Evolutionary conservation across 176 grass and related monocot genomes (phyloP).

Genomic region (Oryza longistaminata): DNA sequence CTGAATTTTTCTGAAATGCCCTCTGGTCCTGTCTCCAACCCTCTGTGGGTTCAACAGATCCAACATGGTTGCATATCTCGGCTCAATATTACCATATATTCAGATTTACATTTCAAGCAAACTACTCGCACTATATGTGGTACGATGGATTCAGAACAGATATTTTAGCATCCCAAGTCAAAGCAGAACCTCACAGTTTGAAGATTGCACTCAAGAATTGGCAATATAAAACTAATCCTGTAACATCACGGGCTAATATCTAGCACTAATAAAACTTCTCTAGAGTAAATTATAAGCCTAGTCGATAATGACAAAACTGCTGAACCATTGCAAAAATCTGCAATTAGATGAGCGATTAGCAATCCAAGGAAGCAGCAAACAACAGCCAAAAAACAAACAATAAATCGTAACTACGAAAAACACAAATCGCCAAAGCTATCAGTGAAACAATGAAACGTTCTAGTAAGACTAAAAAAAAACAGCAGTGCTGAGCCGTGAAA

Average conservation of each 20-base stretch:
- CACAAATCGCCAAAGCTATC: constrained; percentile 19
- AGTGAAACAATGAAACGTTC: constrained; percentile 17
- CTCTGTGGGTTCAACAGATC: not conserved
- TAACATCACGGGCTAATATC: constrained; percentile 17
- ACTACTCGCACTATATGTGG: not conserved
- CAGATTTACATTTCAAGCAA: constrained; percentile 15
- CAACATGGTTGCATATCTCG: constrained; percentile 23
- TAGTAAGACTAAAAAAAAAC: not conserved
- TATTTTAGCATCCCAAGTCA: constrained; percentile 28
- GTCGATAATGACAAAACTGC: constrained; percentile 44
- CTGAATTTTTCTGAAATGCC: constrained; percentile 9
- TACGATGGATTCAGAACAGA: not conserved
- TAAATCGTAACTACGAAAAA: not conserved
- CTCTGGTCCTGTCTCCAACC: not conserved
- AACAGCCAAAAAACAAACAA: constrained; percentile 12
- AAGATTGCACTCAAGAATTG: constrained; percentile 22
- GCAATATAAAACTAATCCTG: not conserved
- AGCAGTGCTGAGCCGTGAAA: not conserved
- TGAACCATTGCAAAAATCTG: constrained; percentile 17
- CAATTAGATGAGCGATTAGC: constrained; percentile 25
- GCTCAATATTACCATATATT: not conserved
- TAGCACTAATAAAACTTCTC: constrained; percentile 22
- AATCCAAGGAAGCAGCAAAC: constrained; percentile 24
- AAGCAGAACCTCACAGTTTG: constrained; percentile 20
- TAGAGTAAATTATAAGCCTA: not conserved